Evolutionary conservation across 2,329 filamentous ascomycete species (phyloP).

Genomic region (Fusarium lateritium): DNA sequence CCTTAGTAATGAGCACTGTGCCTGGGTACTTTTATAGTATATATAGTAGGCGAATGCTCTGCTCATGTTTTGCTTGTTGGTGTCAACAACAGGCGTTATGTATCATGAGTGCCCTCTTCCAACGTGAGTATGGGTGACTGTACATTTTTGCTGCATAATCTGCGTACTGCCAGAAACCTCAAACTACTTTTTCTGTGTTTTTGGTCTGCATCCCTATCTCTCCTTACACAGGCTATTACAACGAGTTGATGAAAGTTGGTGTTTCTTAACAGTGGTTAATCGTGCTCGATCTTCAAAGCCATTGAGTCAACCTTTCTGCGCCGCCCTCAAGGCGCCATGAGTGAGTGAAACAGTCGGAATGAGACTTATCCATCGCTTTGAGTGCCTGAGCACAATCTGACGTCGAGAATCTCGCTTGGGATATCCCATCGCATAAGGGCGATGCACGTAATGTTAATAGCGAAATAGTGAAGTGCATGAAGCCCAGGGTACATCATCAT

Average conservation of each 20-base stretch:
- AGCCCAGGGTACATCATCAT: constrained; percentile 16
- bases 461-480: constrained; percentile 12
- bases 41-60: too few relatives aligned
- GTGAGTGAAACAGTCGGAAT: background rate
- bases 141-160: too few relatives aligned
- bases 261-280: background rate
- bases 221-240: background rate
- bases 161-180: too few relatives aligned
- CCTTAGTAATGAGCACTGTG: background rate
- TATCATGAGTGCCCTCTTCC: too few relatives aligned
- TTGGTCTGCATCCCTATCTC: too few relatives aligned
- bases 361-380: background rate
- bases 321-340: background rate
- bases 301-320: background rate
- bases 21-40: too few relatives aligned
- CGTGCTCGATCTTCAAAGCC: constrained; percentile 6
- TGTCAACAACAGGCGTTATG: too few relatives aligned
- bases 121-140: too few relatives aligned
- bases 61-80: too few relatives aligned
- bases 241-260: background rate
- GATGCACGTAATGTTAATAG: constrained; percentile 1
- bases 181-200: too few relatives aligned
- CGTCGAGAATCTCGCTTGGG: background rate
- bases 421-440: background rate
- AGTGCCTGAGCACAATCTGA: background rate